A percentile compares a stretch with the other conserved stretches of the same genome.
Conservation (phyloP, 2,329 filamentous ascomycete species). For the Ophiocordyceps australis region DNA sequence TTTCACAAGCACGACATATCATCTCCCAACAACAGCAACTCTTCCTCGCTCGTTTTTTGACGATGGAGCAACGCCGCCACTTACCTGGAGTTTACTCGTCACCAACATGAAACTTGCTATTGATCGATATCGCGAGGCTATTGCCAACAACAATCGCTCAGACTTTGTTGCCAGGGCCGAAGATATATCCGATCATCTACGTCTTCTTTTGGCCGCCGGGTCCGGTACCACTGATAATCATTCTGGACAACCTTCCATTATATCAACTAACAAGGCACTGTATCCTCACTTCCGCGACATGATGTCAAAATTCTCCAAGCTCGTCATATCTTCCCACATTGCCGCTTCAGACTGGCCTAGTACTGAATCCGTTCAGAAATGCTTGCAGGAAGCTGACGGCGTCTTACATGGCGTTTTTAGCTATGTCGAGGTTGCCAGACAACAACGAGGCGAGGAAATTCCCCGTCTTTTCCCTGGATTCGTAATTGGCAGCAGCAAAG, state of each 20-base stretch:
- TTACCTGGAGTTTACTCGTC: conserved; percentile 81
- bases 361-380: conserved; percentile 86
- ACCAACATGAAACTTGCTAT: conserved; percentile 87
- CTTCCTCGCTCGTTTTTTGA: conserved; percentile 80
- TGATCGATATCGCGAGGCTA: conserved; percentile 78
- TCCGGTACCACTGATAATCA: conserved; percentile 98
- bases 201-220: conserved; percentile 81
- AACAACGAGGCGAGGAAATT: conserved; percentile 85
- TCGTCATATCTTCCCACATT: conserved; percentile 95
- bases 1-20: conserved; percentile 40
- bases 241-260: conserved; percentile 97
- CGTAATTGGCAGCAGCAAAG: conserved; percentile 64
- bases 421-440: conserved; percentile 87
- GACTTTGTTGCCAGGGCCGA: conserved; percentile 92
- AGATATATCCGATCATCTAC: conserved; percentile 92
- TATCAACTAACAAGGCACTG: conserved; percentile 90
- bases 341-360: conserved; percentile 92
- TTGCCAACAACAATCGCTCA: conserved; percentile 63
- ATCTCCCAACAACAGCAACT: conserved; percentile 35
- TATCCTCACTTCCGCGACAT: conserved; percentile 97
- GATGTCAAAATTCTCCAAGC: conserved; percentile 99
- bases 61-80: conserved; percentile 58
- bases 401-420: conserved; percentile 87
- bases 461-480: conserved; percentile 89
- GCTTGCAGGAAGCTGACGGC: conserved; percentile 90